phyloP scores from a whole-genome alignment of 2,329 filamentous ascomycete genomes.

The Microsporum audouinii region DNA sequence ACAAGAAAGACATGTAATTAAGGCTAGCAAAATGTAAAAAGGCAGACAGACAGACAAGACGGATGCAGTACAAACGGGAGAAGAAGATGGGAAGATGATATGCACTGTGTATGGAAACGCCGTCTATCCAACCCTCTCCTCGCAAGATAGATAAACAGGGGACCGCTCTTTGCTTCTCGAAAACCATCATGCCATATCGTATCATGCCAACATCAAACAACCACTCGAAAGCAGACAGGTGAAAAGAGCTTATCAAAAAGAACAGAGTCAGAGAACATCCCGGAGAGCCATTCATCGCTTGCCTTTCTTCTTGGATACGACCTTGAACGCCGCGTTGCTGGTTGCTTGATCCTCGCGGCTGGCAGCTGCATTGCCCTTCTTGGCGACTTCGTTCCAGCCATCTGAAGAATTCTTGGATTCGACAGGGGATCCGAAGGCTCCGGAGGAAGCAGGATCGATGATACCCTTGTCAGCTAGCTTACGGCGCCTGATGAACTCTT shows the following conservation, averaged over 20 bases:
- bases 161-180: background rate
- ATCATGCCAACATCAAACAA: background rate
- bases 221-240: background rate
- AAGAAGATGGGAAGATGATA: background rate
- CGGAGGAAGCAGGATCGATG: constrained; percentile 51
- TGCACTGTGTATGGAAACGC: constrained; percentile 1
- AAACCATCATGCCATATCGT: background rate
- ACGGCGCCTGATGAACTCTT: constrained; percentile 87
- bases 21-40: background rate
- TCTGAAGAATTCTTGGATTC: constrained; percentile 44
- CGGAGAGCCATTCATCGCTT: constrained; percentile 46
- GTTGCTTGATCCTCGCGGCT: constrained; percentile 38
- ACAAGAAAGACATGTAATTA: background rate
- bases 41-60: background rate
- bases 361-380: constrained; percentile 58
- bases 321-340: constrained; percentile 61
- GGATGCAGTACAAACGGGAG: background rate
- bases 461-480: constrained; percentile 88
- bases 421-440: constrained; percentile 33
- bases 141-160: background rate
- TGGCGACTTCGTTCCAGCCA: constrained; percentile 94
- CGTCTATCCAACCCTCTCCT: background rate
- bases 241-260: background rate
- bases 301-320: constrained; percentile 88
- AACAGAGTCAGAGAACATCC: background rate